Percentiles rank a stretch among this genome's conserved stretches.
Evolutionary conservation across 495 filamentous ascomycete genomes (phyloP).

Genomic region (Wilcoxina mikolae): DNA sequence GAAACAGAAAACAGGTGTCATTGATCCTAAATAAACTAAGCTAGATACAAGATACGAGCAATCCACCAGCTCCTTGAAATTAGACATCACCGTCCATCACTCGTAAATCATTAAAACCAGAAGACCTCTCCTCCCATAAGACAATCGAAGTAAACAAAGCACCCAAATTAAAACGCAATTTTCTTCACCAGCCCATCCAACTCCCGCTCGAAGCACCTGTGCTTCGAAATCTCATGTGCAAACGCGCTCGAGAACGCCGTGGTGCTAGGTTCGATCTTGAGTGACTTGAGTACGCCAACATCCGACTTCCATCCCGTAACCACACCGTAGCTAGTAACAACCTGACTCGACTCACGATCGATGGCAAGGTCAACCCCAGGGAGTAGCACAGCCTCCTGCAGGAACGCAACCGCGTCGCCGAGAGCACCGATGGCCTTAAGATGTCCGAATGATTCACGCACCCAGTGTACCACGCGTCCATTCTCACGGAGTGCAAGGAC

Average conservation of each 20-base stretch:
- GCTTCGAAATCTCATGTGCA: slow-evolving; percentile 21
- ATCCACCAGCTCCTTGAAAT: no score
- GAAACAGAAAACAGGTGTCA: no score
- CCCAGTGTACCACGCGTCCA: slow-evolving; percentile 68
- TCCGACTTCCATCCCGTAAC: slow-evolving; percentile 42
- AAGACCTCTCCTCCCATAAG: no score
- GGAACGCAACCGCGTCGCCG: slow-evolving; percentile 54
- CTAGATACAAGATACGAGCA: no score
- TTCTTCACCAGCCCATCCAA: slow-evolving; percentile 21
- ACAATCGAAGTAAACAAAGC: no score
- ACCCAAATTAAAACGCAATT: slow-evolving; percentile 21
- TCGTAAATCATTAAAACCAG: no score
- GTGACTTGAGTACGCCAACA: slow-evolving; percentile 39
- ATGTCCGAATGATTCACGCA: slow-evolving; percentile 78
- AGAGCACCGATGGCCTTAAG: slow-evolving; percentile 74
- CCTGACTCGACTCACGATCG: slow-evolving; percentile 32
- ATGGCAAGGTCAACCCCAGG: slow-evolving; percentile 21
- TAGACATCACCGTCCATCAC: no score
- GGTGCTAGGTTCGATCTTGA: slow-evolving; percentile 46
- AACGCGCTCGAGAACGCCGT: slow-evolving; percentile 19
- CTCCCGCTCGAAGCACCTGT: slow-evolving; percentile 28
- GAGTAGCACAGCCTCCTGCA: slow-evolving; percentile 22
- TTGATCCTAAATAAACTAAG: no score
- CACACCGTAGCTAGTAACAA: slow-evolving; percentile 53
- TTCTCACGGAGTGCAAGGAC: slow-evolving; percentile 40